phyloP scores from a whole-genome alignment of 169 alveolate genomes.

The Plasmodium berghei region DNA sequence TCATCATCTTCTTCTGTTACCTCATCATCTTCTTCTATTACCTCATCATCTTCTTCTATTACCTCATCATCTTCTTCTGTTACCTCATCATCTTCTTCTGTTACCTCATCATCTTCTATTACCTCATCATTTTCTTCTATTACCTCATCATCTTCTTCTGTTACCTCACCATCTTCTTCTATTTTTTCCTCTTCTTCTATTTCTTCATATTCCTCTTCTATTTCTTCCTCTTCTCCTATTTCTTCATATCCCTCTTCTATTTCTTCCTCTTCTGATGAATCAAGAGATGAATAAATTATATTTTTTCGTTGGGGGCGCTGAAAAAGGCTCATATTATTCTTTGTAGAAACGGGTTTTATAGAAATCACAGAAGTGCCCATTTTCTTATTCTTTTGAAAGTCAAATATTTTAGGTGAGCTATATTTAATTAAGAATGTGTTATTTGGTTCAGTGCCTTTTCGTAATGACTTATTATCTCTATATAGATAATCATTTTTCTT shows the following conservation, averaged over 20 bases:
- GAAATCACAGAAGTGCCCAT: slow-evolving; percentile 8
- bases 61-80: slow-evolving; percentile 5
- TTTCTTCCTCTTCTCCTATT: slow-evolving; percentile 33
- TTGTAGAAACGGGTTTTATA: neutral
- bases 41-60: slow-evolving; percentile 38
- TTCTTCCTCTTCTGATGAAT: slow-evolving; percentile 12
- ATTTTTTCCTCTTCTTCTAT: slow-evolving; percentile 4
- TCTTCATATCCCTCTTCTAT: neutral
- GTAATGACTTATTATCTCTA: slow-evolving; percentile 8
- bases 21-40: slow-evolving; percentile 18
- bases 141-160: slow-evolving; percentile 15
- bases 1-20: slow-evolving; percentile 46
- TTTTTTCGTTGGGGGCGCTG: neutral
- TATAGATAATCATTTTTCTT: slow-evolving; percentile 7
- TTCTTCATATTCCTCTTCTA: slow-evolving; percentile 20
- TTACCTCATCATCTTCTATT: slow-evolving; percentile 9
- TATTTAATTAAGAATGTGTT: slow-evolving; percentile 3
- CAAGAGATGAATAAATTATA: slow-evolving; percentile 40
- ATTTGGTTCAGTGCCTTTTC: neutral
- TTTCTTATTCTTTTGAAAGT: neutral
- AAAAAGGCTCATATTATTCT: neutral
- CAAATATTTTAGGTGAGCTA: slow-evolving; percentile 1
- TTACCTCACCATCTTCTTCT: slow-evolving; percentile 31
- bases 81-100: slow-evolving; percentile 8
- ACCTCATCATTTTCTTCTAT: too few species aligned